These are phyloP conservation scores for Phytophthora aleatoria DNA, from an alignment of 352 stramenopile genomes.

Conservation along the genomic window DNA sequence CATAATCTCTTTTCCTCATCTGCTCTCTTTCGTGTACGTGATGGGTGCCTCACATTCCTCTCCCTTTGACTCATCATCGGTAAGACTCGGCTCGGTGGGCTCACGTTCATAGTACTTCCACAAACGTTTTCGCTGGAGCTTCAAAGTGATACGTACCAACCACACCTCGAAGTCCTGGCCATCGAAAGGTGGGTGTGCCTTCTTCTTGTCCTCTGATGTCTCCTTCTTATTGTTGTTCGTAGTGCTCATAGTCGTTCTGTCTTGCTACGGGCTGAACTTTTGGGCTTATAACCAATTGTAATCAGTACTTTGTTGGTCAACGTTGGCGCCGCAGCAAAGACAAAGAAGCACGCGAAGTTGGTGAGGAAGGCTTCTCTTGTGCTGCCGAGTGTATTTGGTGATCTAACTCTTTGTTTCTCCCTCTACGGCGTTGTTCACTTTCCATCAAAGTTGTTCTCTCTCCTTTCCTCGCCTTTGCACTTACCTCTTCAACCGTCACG, in stretches of 20 bases:
- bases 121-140: background rate
- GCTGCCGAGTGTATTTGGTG: background rate
- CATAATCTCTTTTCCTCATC: too few species aligned
- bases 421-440: background rate
- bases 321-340: too few species aligned
- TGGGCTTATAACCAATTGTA: background rate
- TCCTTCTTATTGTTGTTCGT: background rate
- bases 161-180: background rate
- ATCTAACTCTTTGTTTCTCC: background rate
- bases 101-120: background rate
- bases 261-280: background rate
- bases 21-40: too few species aligned
- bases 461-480: background rate
- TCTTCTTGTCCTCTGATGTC: background rate
- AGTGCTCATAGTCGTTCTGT: background rate
- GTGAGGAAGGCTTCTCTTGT: background rate
- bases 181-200: background rate
- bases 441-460: background rate
- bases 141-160: too few species aligned
- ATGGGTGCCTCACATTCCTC: too few species aligned
- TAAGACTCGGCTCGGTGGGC: too few species aligned
- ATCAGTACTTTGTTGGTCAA: background rate
- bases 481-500: background rate
- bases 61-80: too few species aligned
- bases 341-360: background rate